phyloP scores from a whole-genome alignment of 345 rosid genomes.

The Pugionium cornutum region DNA sequence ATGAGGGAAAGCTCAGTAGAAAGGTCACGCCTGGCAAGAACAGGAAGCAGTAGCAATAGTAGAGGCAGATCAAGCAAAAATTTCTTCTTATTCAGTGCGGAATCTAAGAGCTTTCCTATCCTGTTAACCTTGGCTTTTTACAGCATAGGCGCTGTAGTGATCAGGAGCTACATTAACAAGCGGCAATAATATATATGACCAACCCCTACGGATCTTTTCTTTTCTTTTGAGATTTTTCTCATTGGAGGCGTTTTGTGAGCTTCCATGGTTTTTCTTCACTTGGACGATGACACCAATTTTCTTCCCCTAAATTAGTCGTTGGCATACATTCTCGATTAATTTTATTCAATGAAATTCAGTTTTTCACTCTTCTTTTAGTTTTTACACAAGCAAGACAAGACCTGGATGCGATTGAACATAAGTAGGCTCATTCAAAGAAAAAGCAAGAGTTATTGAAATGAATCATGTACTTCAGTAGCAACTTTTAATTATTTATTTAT shows the following conservation, averaged over 20 bases:
- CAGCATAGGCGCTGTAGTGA: constrained; percentile 64
- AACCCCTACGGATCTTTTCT: constrained; percentile 13
- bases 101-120: constrained; percentile 56
- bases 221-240: constrained; percentile 20
- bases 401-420: background rate
- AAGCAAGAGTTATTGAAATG: constrained; percentile 2
- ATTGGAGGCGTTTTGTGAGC: constrained; percentile 44
- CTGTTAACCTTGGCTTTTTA: constrained; percentile 57
- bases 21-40: constrained; percentile 44
- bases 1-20: constrained; percentile 52
- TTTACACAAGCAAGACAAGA: background rate
- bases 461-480: background rate
- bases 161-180: constrained; percentile 48
- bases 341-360: constrained; percentile 29
- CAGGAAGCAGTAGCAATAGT: constrained; percentile 33
- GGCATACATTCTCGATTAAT: constrained; percentile 31
- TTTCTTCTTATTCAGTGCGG: constrained; percentile 33
- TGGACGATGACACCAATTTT: constrained; percentile 21
- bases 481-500: background rate
- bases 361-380: constrained; percentile 8
- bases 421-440: background rate
- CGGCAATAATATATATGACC: constrained; percentile 38
- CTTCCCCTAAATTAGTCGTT: constrained; percentile 27
- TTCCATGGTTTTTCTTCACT: constrained; percentile 27
- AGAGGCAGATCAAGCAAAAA: constrained; percentile 36